phyloP scores from a whole-genome alignment of 2,329 filamentous ascomycete species.

The Paracamarosporium sp. region DNA sequence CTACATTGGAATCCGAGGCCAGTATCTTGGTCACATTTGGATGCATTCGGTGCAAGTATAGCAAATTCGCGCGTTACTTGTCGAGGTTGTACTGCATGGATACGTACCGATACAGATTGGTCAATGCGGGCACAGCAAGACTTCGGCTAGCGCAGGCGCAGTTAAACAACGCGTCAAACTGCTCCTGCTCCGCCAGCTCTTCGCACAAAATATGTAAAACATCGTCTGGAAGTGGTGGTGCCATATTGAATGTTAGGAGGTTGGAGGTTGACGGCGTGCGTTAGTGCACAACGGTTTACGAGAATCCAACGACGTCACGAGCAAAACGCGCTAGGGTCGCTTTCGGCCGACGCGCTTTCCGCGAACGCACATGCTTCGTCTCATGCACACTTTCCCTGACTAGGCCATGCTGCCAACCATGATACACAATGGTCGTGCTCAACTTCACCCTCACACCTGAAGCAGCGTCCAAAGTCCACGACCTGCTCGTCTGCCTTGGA shows the following conservation, averaged over 20 bases:
- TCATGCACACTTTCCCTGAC: conserved; percentile 13
- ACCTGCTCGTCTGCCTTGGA: conserved; percentile 74
- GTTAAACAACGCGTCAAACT: conserved; percentile 67
- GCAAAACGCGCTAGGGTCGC: conserved; percentile 11
- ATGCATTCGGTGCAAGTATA: neutral
- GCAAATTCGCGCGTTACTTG: neutral
- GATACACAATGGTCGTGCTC: conserved; percentile 55
- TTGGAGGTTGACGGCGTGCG: conserved; percentile 5
- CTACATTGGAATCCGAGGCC: neutral
- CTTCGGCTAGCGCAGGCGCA: conserved; percentile 63
- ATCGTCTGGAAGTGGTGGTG: conserved; percentile 59
- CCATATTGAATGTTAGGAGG: conserved; percentile 29
- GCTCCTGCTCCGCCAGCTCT: conserved; percentile 61
- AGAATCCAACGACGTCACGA: conserved; percentile 19
- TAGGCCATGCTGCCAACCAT: conserved; percentile 7
- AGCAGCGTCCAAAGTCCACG: conserved; percentile 72
- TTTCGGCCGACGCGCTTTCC: conserved; percentile 31
- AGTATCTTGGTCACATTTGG: neutral
- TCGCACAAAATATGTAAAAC: conserved; percentile 67
- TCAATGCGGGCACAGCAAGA: conserved; percentile 65
- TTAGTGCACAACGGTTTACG: neutral
- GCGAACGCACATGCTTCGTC: conserved; percentile 10
- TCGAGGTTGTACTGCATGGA: neutral
- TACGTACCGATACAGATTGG: conserved; percentile 67
- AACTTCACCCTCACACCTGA: conserved; percentile 78